Percentiles rank a stretch among this genome's conserved stretches.
Conservation (phyloP, 768 basidiomycete species). For the Nevesoporus exiguus region DNA sequence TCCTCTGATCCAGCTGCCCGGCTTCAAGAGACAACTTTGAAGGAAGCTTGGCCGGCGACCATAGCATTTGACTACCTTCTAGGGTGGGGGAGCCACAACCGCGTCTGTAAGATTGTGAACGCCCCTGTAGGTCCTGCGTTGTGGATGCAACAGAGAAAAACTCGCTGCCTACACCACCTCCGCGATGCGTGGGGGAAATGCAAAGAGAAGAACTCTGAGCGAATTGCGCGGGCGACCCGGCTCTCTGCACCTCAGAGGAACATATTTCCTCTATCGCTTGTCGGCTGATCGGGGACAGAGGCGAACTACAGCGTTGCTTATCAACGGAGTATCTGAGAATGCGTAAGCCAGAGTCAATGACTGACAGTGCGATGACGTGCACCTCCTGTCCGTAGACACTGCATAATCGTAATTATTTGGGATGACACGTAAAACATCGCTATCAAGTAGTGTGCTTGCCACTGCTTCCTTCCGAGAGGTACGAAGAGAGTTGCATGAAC, state of each 20-base stretch:
- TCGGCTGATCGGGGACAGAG: constrained; percentile 21
- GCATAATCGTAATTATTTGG: not conserved
- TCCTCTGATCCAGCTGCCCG: not conserved
- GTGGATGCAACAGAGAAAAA: not conserved
- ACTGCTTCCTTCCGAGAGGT: not conserved
- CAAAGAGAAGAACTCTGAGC: not conserved
- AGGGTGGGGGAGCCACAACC: not conserved
- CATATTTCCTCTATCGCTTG: constrained; percentile 16
- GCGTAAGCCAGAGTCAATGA: not conserved
- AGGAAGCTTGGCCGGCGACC: not conserved
- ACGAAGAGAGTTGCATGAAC: not conserved
- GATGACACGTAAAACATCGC: constrained; percentile 21
- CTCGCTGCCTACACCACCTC: not conserved
- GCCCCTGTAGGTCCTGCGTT: not conserved
- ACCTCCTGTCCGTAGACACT: constrained; percentile 7
- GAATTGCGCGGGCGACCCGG: not conserved
- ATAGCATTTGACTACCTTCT: not conserved
- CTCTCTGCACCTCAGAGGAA: constrained; percentile 1
- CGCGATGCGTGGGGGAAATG: not conserved
- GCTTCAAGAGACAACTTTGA: not conserved
- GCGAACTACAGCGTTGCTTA: constrained; percentile 1
- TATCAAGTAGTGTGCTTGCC: constrained; percentile 7
- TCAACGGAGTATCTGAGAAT: not conserved
- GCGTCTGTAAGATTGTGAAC: not conserved
- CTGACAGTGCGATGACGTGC: not conserved